A percentile compares a stretch with the other conserved stretches of the same genome.
phyloP scores from a whole-genome alignment of 2,329 filamentous ascomycete genomes.

The Fusarium longipes region DNA sequence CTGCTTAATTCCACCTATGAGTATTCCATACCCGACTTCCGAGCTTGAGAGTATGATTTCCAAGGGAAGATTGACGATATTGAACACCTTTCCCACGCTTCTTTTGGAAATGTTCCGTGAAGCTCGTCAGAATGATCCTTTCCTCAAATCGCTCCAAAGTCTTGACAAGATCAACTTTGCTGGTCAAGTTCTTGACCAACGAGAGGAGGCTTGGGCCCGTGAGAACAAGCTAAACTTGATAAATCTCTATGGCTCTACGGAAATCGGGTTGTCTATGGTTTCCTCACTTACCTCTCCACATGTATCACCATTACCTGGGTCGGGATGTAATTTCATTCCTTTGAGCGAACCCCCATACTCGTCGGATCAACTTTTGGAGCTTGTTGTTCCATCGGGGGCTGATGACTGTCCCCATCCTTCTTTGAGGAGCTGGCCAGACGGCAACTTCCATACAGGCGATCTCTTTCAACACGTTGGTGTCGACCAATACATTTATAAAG shows the following conservation, averaged over 20 bases:
- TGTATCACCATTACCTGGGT: neutral
- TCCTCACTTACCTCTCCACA: neutral
- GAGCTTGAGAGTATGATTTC: constrained; percentile 14
- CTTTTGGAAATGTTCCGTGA: neutral
- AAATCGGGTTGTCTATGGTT: constrained; percentile 1
- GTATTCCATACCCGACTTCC: neutral
- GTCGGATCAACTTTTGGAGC: neutral
- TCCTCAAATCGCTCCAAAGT: neutral
- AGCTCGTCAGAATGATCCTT: fast-evolving
- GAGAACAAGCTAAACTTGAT: neutral
- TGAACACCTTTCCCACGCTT: neutral
- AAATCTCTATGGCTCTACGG: constrained; percentile 6
- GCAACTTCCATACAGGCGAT: constrained; percentile 10
- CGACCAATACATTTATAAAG: neutral
- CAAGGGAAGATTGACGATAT: neutral
- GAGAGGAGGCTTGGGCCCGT: neutral
- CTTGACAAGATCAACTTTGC: constrained; percentile 1
- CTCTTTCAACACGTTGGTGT: neutral
- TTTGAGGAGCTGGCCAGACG: neutral
- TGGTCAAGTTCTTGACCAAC: constrained; percentile 1
- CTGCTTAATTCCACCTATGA: neutral
- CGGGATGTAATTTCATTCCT: neutral
- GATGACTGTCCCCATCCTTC: constrained; percentile 7
- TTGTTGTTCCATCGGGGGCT: neutral
- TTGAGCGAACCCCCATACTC: fast-evolving